Conservation (phyloP, 306 rosid genomes). For the Vigna nakashimae region DNA sequence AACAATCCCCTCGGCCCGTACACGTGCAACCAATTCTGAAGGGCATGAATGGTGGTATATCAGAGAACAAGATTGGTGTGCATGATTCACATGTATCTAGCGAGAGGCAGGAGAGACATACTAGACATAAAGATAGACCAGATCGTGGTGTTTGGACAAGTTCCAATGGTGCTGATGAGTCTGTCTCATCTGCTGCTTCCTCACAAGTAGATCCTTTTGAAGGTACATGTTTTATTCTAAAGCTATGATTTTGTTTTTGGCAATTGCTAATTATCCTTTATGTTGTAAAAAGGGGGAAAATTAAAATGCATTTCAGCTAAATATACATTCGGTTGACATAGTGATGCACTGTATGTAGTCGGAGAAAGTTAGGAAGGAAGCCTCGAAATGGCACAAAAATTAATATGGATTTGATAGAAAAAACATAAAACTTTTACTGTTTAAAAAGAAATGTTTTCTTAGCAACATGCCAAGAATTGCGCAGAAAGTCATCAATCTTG, state of each 20-base stretch:
- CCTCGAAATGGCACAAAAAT: too few species aligned
- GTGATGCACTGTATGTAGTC: too few species aligned
- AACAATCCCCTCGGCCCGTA: slow-evolving; percentile 51
- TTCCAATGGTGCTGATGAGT: slow-evolving; percentile 61
- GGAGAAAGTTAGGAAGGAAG: too few species aligned
- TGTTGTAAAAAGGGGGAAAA: neutral
- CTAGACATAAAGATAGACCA: slow-evolving; percentile 64
- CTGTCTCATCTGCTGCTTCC: slow-evolving; percentile 49
- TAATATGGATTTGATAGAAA: too few species aligned
- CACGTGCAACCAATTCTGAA: slow-evolving; percentile 63
- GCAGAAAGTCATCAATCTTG: too few species aligned
- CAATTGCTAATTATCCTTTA: slow-evolving; percentile 18
- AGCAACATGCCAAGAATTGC: too few species aligned
- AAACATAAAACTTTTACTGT: too few species aligned
- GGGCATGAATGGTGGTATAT: slow-evolving; percentile 66
- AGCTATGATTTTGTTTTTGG: slow-evolving; percentile 13
- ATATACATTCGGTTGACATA: neutral
- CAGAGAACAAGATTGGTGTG: slow-evolving; percentile 53
- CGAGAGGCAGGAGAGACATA: slow-evolving; percentile 63
- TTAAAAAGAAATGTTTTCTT: too few species aligned
- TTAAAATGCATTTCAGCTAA: neutral
- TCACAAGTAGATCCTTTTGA: slow-evolving; percentile 52
- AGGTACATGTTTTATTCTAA: slow-evolving; percentile 51
- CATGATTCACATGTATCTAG: slow-evolving; percentile 56
- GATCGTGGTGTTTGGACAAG: slow-evolving; percentile 67